Conservation (phyloP, 176 grass and related monocot genomes). For the Lolium perenne region DNA sequence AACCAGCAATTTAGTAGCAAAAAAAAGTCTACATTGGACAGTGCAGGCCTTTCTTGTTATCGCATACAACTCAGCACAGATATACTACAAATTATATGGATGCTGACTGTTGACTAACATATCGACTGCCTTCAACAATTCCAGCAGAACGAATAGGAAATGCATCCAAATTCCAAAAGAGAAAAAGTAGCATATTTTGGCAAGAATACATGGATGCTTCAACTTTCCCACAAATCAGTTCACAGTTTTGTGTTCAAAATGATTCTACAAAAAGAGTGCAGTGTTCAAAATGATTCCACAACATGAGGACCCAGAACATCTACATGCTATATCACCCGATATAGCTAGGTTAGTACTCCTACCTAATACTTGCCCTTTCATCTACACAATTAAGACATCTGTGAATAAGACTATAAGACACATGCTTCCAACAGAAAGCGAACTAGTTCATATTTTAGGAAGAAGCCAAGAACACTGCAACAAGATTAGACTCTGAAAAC, state of each 20-base stretch:
- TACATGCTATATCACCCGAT: not conserved
- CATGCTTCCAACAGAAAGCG: constrained; percentile 2
- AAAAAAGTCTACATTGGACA: not conserved
- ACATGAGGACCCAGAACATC: not conserved
- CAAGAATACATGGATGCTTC: not conserved
- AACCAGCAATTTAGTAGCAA: not conserved
- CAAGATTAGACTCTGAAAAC: not conserved
- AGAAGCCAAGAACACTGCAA: constrained; percentile 7
- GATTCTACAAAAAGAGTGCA: not conserved
- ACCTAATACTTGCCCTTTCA: not conserved
- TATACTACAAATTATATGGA: not conserved
- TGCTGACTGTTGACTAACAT: not conserved
- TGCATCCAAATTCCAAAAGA: not conserved
- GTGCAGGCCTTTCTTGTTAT: not conserved
- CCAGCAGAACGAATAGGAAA: not conserved
- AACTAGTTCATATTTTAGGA: constrained; percentile 1
- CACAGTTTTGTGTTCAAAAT: not conserved
- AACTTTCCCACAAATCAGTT: constrained; percentile 1
- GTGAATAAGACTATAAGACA: constrained; percentile 13
- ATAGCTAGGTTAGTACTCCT: not conserved
- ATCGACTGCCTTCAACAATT: not conserved
- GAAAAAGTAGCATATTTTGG: not conserved
- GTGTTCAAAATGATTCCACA: not conserved
- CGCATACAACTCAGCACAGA: not conserved
- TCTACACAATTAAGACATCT: not conserved